Evolutionary conservation across 2,329 filamentous ascomycete species (phyloP), one percentile per base, ranked within the genome.

Genomic region (Hypoxylon sp.): DNA sequence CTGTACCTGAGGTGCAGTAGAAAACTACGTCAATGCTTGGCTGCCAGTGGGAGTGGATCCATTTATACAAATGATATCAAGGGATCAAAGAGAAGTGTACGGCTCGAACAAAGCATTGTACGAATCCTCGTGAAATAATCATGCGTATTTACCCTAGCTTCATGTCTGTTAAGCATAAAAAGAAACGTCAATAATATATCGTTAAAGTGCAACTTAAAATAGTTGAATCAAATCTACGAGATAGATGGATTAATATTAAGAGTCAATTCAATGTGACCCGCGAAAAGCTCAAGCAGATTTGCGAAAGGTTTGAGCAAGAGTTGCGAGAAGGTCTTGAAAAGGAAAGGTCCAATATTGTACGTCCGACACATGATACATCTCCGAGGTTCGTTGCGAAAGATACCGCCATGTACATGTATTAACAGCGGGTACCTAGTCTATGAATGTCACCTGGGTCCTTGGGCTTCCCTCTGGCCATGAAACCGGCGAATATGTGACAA

Each of bases 391-490:
- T 44, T 44, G 11, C 17, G 39, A 44, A 22, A 22, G 17, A 17
- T 3, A 19, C 6, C 14, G 2, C 5, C 8, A 9, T 31, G 6
- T 22, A 44, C 5, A 44, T 19, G 39, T 22, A 44, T 44, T 44
- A 22, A 44, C 39, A 6, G 33, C 62, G 37, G 14, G 47, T 17
- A 26, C 33, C 52, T 74, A 52, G 93, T 94, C 94, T 66, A 98
- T 98, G 95, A 97, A 98, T 83, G 92, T 94, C 63, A 97, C 94
- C 59, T 98, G 94, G 94, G 94, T 96, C 69, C 94, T 97, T 89
- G 88, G 88, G 48, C 93, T 93, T 80, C 94, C 94, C 19, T 91
- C 91, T 77, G 94, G 95, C 71, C 81, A 95, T 73, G 94, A 98
- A 81, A 92, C 90, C 5, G 95, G 95, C 68, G 95, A 91, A 13